Evolutionary conservation across 2,329 filamentous ascomycete species (phyloP), one percentile per base, ranked within the genome.

Genomic region (Zymoseptoria passerinii): DNA sequence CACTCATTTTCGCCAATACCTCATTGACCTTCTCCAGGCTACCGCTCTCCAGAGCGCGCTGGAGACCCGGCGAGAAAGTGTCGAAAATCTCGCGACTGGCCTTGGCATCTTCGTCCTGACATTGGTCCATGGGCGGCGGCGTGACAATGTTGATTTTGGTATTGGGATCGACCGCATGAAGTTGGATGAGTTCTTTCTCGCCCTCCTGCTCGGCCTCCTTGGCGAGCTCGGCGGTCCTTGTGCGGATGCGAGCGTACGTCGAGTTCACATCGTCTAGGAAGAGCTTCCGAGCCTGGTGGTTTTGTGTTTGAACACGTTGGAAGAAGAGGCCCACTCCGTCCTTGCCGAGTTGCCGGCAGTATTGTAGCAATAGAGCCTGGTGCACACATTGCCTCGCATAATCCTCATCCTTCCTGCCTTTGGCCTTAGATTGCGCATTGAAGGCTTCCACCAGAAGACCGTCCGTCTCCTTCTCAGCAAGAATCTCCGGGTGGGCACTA

Each of bases 281-380:
- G 50, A 97, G 82, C 50, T 89, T 90, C 68, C 89, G 86, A 6
- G 94, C 95, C 75, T 96, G 88, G 75, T 99, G 92, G 29, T 87
- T 89, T 67, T 84, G 85, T 3, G 89, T 95, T 20, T 89, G 94
- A 73, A 99, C 92, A 58, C 92, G 88, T 77, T 94, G 95, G 82
- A 99, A 99, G 80, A 99, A 99, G 28, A 97, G 77, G 5, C 84
- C 83, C 8, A 96, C 91, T 20, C 92, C 92, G 68, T 97, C 90
- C 64, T 84, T 85, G 61, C 92, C 92, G 6, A 99, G 81, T 49
- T 90, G 87, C 8, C 92, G 85, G 76, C 94, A 99, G 78, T 99
- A 99, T 73, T 99, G 94, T 48, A 99, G 77, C 10, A 99, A 80
- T 16, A 97, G 80, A 2, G 88, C 92, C 72, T 97, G 92, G 75